Evolutionary conservation across 2,329 filamentous ascomycete species (phyloP).

Genomic region (Canariomyces notabilis): DNA sequence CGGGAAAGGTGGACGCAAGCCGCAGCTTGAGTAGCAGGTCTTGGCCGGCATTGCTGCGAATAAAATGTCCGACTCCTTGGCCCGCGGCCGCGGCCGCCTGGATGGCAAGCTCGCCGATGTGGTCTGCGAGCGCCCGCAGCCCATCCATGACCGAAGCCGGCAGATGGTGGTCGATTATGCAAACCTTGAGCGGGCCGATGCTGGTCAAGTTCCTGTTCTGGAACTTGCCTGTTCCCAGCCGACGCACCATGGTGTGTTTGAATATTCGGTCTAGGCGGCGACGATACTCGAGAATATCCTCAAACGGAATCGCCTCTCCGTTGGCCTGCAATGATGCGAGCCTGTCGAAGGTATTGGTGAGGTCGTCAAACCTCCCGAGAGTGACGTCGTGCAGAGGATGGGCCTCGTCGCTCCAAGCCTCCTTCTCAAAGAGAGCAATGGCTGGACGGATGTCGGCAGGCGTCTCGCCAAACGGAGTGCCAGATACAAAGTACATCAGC

Average conservation of each 20-base stretch:
- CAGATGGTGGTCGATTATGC: conserved; percentile 20
- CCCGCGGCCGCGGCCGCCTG: not conserved
- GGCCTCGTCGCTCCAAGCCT: conserved; percentile 1
- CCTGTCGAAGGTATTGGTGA: conserved; percentile 9
- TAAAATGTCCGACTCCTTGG: not conserved
- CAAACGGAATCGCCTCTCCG: not conserved
- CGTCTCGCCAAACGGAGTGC: conserved; percentile 20
- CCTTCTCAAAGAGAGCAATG: conserved; percentile 12
- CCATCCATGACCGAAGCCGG: not conserved
- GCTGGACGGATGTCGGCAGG: conserved; percentile 15
- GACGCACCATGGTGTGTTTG: conserved; percentile 18
- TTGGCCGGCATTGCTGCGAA: conserved; percentile 10
- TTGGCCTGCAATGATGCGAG: conserved; percentile 5
- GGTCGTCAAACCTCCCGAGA: conserved; percentile 4
- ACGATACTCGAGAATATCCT: conserved; percentile 15
- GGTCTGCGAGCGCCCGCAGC: conserved; percentile 12
- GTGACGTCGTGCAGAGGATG: conserved; percentile 14
- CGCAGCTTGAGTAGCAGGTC: conserved; percentile 17
- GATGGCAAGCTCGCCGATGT: not conserved
- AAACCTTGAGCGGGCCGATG: conserved; percentile 20
- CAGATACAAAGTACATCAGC: conserved; percentile 23
- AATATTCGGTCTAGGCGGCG: conserved; percentile 14
- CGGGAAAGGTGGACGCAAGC: conserved; percentile 21
- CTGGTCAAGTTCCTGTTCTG: conserved; percentile 16
- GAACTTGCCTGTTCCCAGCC: conserved; percentile 21